Evolutionary conservation across 2,329 filamentous ascomycete genomes (phyloP).

Genomic region (Myriosclerotinia duriaeana): DNA sequence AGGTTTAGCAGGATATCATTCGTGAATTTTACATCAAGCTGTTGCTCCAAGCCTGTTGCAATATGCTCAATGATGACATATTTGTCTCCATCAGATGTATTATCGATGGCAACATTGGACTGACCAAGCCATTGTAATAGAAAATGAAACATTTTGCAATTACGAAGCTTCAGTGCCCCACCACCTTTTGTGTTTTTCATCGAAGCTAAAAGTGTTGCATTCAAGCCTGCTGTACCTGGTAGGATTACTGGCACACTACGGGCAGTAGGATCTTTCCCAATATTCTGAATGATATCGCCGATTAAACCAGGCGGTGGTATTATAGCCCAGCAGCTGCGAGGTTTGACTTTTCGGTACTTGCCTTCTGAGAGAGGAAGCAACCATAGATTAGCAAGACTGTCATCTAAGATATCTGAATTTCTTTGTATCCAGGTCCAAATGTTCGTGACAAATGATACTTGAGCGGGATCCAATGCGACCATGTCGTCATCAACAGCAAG

Average conservation of each 20-base stretch:
- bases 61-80: conserved; percentile 16
- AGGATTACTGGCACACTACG: not conserved
- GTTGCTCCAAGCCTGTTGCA: not conserved
- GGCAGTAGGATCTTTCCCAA: not conserved
- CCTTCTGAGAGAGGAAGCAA: conserved; percentile 35
- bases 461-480: conserved; percentile 19
- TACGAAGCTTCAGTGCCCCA: not conserved
- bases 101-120: not conserved
- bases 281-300: conserved; percentile 4
- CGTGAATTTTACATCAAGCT: not conserved
- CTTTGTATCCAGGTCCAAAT: conserved; percentile 30
- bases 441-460: conserved; percentile 23
- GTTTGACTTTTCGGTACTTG: conserved; percentile 31
- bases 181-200: conserved; percentile 11
- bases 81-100: conserved; percentile 2
- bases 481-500: conserved; percentile 23
- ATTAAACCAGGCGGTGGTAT: not conserved
- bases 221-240: not conserved
- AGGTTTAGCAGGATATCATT: not conserved
- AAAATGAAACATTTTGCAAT: conserved; percentile 2
- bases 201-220: not conserved
- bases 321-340: conserved; percentile 5
- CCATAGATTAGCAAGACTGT: conserved; percentile 33
- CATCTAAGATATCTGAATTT: conserved; percentile 25
- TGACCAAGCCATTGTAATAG: conserved; percentile 4